Evolutionary conservation across 2,329 filamentous ascomycete species (phyloP).

Genomic region (Ophiostoma perfectum): DNA sequence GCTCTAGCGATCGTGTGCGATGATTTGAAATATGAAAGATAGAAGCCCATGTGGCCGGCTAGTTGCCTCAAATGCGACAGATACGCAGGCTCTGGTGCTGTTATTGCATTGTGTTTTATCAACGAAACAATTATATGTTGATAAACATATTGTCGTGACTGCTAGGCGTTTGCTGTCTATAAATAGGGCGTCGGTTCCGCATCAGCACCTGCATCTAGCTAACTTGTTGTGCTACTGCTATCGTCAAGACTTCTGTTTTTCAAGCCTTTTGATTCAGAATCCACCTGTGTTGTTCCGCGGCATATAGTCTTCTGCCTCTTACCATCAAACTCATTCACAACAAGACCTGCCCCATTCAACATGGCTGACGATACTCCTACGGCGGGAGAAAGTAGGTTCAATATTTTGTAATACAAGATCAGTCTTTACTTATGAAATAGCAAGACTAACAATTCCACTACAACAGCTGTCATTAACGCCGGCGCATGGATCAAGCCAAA

Average conservation of each 20-base stretch:
- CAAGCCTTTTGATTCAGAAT: background rate
- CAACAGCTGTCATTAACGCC: no score
- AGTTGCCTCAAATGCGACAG: background rate
- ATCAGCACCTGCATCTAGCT: background rate
- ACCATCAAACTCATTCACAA: background rate
- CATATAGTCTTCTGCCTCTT: background rate
- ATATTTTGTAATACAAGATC: no score
- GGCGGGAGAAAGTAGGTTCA: no score
- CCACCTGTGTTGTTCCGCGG: no score
- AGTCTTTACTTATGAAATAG: no score
- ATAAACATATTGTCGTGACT: background rate
- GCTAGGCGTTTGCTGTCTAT: background rate
- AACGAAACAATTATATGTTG: no score
- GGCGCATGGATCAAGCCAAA: no score
- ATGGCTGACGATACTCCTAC: background rate
- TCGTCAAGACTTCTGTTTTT: background rate
- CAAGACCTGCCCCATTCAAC: background rate
- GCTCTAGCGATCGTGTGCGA: background rate
- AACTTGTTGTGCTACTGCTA: background rate
- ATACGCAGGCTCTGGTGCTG: background rate
- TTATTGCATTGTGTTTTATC: background rate
- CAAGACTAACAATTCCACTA: no score
- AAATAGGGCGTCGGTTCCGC: background rate
- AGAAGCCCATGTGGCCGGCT: background rate
- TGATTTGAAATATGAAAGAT: constrained; percentile 7